Evolutionary conservation across 2,329 filamentous ascomycete genomes (phyloP).

Genomic region (Botrytis fabae): DNA sequence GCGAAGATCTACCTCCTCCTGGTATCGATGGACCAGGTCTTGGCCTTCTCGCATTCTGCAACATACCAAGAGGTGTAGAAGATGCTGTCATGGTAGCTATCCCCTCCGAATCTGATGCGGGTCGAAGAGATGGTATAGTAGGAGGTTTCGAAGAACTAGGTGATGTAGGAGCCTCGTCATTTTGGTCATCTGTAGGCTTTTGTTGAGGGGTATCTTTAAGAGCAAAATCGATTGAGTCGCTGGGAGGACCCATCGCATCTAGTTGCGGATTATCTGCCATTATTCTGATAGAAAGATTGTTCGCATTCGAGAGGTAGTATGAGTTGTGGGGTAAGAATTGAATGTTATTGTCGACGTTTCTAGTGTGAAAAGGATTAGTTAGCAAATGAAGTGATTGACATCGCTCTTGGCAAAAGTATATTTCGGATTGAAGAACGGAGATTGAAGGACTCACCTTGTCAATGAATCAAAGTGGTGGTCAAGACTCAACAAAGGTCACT

Average conservation of each 20-base stretch:
- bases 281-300: not conserved
- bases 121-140: constrained; percentile 59
- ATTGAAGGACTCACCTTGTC: not conserved
- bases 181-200: constrained; percentile 25
- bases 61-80: constrained; percentile 79
- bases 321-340: constrained; percentile 32
- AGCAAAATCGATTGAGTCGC: constrained; percentile 35
- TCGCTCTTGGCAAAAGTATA: constrained; percentile 3
- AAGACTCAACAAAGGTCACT: not conserved
- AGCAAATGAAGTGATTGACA: not conserved
- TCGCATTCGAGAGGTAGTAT: constrained; percentile 21
- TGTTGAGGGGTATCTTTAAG: constrained; percentile 7
- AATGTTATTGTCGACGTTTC: constrained; percentile 9
- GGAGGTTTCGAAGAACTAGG: constrained; percentile 42
- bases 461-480: not conserved
- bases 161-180: constrained; percentile 26
- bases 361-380: not conserved
- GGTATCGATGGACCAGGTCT: constrained; percentile 20
- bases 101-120: constrained; percentile 57
- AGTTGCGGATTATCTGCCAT: constrained; percentile 17
- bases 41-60: constrained; percentile 65
- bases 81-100: constrained; percentile 66
- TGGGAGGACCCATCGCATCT: constrained; percentile 23
- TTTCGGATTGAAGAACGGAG: not conserved
- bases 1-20: constrained; percentile 8